Evolutionary conservation across 1,284 basidiomycete genomes (phyloP).

Genomic region (Farysia itapuensis): DNA sequence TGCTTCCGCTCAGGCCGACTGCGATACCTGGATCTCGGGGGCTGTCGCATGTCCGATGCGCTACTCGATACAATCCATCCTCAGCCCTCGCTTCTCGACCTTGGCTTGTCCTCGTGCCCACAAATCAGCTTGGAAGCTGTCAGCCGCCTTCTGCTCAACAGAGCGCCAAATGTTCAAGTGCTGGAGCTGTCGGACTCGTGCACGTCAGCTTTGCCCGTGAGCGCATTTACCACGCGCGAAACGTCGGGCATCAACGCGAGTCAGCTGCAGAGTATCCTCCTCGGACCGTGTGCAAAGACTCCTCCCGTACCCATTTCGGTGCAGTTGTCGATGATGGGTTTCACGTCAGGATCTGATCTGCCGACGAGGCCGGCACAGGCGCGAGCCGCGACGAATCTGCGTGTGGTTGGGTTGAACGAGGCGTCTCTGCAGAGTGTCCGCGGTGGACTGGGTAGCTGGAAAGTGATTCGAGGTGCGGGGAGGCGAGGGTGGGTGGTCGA

Average conservation of each 20-base stretch:
- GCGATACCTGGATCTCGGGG: constrained; percentile 86
- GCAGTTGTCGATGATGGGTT: constrained; percentile 51
- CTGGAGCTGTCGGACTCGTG: constrained; percentile 76
- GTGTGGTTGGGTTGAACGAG: constrained; percentile 84
- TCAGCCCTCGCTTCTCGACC: constrained; percentile 72
- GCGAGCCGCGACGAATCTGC: constrained; percentile 68
- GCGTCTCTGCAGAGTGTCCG: constrained; percentile 73
- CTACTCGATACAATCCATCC: constrained; percentile 64
- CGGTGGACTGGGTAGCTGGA: constrained; percentile 79
- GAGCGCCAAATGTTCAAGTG: constrained; percentile 79
- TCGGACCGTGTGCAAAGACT: constrained; percentile 59
- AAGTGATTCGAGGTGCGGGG: constrained; percentile 84
- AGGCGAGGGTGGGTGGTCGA: constrained; percentile 95
- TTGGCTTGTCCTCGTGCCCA: constrained; percentile 75
- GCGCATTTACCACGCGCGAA: constrained; percentile 65
- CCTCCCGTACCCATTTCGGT: constrained; percentile 51
- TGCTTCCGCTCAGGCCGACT: constrained; percentile 77
- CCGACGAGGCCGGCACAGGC: constrained; percentile 15
- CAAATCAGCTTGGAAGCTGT: constrained; percentile 71
- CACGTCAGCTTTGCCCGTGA: constrained; percentile 63
- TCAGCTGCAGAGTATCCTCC: constrained; percentile 62
- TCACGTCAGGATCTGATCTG: constrained; percentile 53
- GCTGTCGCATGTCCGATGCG: constrained; percentile 70
- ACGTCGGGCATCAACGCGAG: constrained; percentile 66
- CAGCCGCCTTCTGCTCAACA: constrained; percentile 70